These are phyloP conservation scores for Pouteria glomerata DNA, from an alignment of 148 eudicot genomes.

Conservation along the genomic window DNA sequence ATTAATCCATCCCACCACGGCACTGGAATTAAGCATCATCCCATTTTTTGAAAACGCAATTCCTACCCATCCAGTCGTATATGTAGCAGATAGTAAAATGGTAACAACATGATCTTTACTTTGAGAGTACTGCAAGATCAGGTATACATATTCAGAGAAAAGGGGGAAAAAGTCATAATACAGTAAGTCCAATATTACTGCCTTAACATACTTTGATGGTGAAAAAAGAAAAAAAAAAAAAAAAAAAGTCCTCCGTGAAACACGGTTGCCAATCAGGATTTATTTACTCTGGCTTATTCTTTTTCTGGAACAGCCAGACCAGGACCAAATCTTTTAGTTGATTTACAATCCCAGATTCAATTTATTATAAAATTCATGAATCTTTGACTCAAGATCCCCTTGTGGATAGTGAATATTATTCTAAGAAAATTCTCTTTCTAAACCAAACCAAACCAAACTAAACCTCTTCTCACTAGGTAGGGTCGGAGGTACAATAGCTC, in stretches of 20 bases:
- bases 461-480: too few species aligned
- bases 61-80: constrained; percentile 95
- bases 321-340: too few species aligned
- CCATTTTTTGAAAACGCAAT: constrained; percentile 86
- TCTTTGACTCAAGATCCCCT: too few species aligned
- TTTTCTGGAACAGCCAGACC: not conserved
- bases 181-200: not conserved
- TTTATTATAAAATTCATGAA: too few species aligned
- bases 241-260: not conserved
- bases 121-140: constrained; percentile 63
- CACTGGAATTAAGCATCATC: constrained; percentile 84
- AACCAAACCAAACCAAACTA: too few species aligned
- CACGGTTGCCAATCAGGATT: not conserved
- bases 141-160: not conserved
- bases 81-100: constrained; percentile 64
- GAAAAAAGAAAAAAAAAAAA: too few species aligned
- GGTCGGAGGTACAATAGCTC: too few species aligned
- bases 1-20: constrained; percentile 91
- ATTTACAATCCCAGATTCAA: not conserved
- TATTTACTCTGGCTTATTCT: not conserved
- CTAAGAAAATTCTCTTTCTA: too few species aligned
- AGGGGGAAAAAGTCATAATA: not conserved
- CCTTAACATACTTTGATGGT: too few species aligned
- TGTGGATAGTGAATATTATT: too few species aligned
- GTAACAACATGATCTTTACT: constrained; percentile 63